Base-by-base conservation (phyloP, 371 early-diverging fungal species). In the Lichtheimia corymbifera region DNA sequence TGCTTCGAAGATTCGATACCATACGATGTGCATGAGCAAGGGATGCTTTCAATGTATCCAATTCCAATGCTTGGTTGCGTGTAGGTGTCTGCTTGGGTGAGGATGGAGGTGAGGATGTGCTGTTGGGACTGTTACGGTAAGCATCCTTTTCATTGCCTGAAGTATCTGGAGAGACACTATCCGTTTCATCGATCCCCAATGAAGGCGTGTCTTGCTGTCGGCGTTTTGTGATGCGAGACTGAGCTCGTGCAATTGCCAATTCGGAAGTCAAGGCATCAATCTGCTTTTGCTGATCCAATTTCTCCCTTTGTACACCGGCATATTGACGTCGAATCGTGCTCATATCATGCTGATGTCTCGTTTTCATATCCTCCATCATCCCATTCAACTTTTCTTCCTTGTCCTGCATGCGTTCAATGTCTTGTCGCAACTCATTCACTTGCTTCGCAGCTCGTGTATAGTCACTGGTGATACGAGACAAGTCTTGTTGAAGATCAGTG, bases 331-430 rank as follows among this genome's bases (percentile, higher is more conserved):
- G 81, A 63, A 88, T 68, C n/a, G 72, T 65, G 2, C 72, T 50
- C 64, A 86, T 81, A 17, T 90, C 91, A 57, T 89, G 88, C 60
- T 90, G 90, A 53, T 84, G 86, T 20, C 86, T 83, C 14, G 76
- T 64, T 51, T 87, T 89, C 47, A 78, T 69, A 12, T 76, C 70
- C 30, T 82, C 83, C 7, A 89, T 61, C 12, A 83, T 72, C 2
- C 70, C 67, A 6, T 72, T 71, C 3, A 86, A 68, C 53, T 83
- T 87, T 30, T 83, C 83, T 50, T 91, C 88, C 69, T 82, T 82
- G 53, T 83, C 88, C 49, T 86, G 85, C 59, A 90, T 76, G 5
- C 79, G 74, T 28, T 88, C 87, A 13, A 85, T 70, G 59, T 89
- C 86, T 59, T 88, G 82, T 6, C 79, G 79, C 13, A 87, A 75